These are phyloP conservation scores for Geranium incanum DNA, from an alignment of 441 rosid species.

Conservation along the genomic window DNA sequence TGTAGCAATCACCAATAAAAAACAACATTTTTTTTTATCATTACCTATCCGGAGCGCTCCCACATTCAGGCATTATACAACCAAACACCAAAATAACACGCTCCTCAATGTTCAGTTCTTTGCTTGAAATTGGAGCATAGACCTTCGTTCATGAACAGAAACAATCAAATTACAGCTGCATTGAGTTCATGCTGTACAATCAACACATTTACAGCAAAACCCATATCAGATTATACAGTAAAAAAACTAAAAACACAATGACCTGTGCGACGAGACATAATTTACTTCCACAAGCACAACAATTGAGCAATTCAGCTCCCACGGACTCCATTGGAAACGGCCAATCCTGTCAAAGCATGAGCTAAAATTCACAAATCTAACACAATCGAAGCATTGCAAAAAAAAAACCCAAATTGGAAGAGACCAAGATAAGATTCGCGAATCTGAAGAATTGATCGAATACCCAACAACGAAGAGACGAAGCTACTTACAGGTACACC, in stretches of 20 bases:
- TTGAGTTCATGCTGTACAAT: not conserved
- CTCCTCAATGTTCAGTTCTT: constrained; percentile 38
- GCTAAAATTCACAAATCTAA: not conserved
- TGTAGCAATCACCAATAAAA: too few species aligned
- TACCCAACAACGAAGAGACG: not conserved
- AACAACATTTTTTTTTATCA: not conserved
- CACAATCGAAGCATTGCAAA: not conserved
- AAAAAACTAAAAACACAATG: not conserved
- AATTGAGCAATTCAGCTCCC: constrained; percentile 31
- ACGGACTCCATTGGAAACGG: constrained; percentile 44
- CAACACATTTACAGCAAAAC: not conserved
- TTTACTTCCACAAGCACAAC: constrained; percentile 47
- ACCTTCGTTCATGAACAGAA: constrained; percentile 30
- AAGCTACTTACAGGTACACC: constrained; percentile 61
- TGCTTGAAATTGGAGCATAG: constrained; percentile 58
- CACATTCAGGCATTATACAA: constrained; percentile 53
- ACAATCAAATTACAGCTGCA: not conserved
- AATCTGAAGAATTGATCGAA: not conserved
- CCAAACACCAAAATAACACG: constrained; percentile 64
- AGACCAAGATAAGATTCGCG: too few species aligned
- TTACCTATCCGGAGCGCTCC: constrained; percentile 51
- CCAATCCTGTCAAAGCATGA: constrained; percentile 50
- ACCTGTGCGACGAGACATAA: constrained; percentile 82
- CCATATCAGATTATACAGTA: not conserved
- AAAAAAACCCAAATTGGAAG: too few species aligned